A percentile compares a stretch with the other conserved stretches of the same genome.
These are phyloP conservation scores for Candida argentea DNA, from an alignment of 805 yeast genomes.

Conservation along the genomic window DNA sequence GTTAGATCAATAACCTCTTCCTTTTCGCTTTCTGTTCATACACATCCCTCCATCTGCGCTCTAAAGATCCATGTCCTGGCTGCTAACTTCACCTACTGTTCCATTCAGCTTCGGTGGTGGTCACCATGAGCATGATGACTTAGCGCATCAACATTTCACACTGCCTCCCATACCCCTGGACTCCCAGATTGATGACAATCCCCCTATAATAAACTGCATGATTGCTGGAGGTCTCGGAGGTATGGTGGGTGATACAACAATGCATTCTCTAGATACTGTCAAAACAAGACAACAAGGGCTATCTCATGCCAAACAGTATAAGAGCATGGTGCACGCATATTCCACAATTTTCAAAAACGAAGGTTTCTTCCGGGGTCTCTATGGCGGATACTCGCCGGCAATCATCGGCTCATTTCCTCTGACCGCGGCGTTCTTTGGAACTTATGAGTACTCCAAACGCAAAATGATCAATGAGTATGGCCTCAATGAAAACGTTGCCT, in stretches of 20 bases:
- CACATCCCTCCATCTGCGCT: too few relatives aligned
- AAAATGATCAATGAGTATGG: slow-evolving; percentile 50
- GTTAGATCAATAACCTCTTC: too few relatives aligned
- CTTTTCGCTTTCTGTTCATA: too few relatives aligned
- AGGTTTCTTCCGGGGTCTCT: slow-evolving; percentile 75
- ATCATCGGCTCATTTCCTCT: slow-evolving; percentile 89
- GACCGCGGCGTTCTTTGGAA: slow-evolving; percentile 87
- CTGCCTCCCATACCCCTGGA: slow-evolving; percentile 1
- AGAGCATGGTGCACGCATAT: slow-evolving; percentile 68
- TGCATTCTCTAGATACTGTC: slow-evolving; percentile 96
- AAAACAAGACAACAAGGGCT: slow-evolving; percentile 98
- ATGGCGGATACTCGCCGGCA: slow-evolving; percentile 90
- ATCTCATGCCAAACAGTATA: slow-evolving; percentile 54
- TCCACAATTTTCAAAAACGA: slow-evolving; percentile 69
- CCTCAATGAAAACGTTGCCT: slow-evolving; percentile 70
- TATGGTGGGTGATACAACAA: slow-evolving; percentile 77
- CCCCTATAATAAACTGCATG: slow-evolving; percentile 51
- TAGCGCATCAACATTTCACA: slow-evolving; percentile 3
- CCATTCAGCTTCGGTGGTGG: slow-evolving; percentile 23
- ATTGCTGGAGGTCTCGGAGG: slow-evolving; percentile 96
- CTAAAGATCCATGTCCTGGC: slow-evolving; percentile 11
- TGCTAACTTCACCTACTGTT: slow-evolving; percentile 22
- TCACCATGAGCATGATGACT: slow-evolving; percentile 12
- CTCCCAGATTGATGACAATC: too few relatives aligned
- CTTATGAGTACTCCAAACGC: slow-evolving; percentile 79